Conservation (phyloP, 306 rosid genomes). For the Quercus engelmannii region DNA sequence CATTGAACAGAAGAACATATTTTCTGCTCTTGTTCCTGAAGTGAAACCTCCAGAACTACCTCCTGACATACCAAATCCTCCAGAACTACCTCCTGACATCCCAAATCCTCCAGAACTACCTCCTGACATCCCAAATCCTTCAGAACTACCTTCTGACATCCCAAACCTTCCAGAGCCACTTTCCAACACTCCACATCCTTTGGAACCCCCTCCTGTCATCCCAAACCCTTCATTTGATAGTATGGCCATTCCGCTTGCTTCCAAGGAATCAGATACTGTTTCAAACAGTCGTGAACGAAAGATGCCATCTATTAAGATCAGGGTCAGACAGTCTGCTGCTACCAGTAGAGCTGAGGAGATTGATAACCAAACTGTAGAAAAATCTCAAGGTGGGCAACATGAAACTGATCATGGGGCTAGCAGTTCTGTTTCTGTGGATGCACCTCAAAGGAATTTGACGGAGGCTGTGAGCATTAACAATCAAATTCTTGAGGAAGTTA, state of each 20-base stretch:
- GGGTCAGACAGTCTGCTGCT: slow-evolving; percentile 77
- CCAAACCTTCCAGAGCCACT: slow-evolving; percentile 32
- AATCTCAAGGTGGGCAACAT: slow-evolving; percentile 60
- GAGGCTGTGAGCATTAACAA: slow-evolving; percentile 57
- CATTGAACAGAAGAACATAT: slow-evolving; percentile 61
- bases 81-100: slow-evolving; percentile 26
- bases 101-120: slow-evolving; percentile 34
- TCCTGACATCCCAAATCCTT: slow-evolving; percentile 2
- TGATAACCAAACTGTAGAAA: slow-evolving; percentile 67
- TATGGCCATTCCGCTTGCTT: slow-evolving; percentile 19
- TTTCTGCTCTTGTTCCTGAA: slow-evolving; percentile 61
- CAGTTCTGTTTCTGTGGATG: slow-evolving; percentile 96
- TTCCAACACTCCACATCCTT: slow-evolving; percentile 36
- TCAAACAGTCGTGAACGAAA: slow-evolving; percentile 64
- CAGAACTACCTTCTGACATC: slow-evolving; percentile 45
- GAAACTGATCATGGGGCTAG: slow-evolving; percentile 65
- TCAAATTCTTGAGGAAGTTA: slow-evolving; percentile 75
- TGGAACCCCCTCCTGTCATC: slow-evolving; percentile 22
- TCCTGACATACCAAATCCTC: slow-evolving; percentile 34
- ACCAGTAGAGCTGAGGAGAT: slow-evolving; percentile 75
- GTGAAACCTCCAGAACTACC: slow-evolving; percentile 53
- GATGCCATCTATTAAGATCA: slow-evolving; percentile 66
- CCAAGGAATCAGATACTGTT: slow-evolving; percentile 59
- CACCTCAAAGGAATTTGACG: slow-evolving; percentile 67
- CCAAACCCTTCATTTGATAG: background rate